Evolutionary conservation across 2,329 filamentous ascomycete genomes (phyloP).

Genomic region (Hymenoscyphus infarciens): DNA sequence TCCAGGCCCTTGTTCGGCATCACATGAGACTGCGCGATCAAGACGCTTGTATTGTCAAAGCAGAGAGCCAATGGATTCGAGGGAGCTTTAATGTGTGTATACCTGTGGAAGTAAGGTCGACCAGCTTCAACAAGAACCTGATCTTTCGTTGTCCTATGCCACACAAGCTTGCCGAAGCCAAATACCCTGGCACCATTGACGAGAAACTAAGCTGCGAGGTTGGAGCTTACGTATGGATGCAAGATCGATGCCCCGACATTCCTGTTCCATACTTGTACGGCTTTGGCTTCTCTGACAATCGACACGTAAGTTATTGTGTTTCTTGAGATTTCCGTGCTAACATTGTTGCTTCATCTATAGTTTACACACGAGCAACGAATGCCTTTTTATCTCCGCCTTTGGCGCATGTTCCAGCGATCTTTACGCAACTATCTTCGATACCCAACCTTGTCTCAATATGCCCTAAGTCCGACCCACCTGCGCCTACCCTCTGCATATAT

Average conservation of each 20-base stretch:
- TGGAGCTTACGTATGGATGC: slow-evolving; percentile 34
- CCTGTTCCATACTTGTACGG: slow-evolving; percentile 31
- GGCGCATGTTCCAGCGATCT: slow-evolving; percentile 18
- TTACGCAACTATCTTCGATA: slow-evolving; percentile 20
- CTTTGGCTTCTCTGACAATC: slow-evolving; percentile 32
- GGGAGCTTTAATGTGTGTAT: slow-evolving; percentile 39
- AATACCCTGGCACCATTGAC: slow-evolving; percentile 33
- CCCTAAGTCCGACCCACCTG: slow-evolving; percentile 6
- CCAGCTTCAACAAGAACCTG: slow-evolving; percentile 25
- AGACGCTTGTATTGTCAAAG: slow-evolving; percentile 26
- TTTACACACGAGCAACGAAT: slow-evolving; percentile 20
- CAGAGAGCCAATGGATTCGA: slow-evolving; percentile 30
- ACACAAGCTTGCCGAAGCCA: slow-evolving; percentile 29
- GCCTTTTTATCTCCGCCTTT: slow-evolving; percentile 22
- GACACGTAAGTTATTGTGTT: slow-evolving; percentile 18
- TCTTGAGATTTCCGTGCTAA: slow-evolving; percentile 16
- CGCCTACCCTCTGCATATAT: slow-evolving; percentile 22
- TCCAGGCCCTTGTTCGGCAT: slow-evolving; percentile 28
- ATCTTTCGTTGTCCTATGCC: slow-evolving; percentile 31
- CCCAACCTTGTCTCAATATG: slow-evolving; percentile 19
- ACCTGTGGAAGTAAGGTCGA: slow-evolving; percentile 31
- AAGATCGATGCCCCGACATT: slow-evolving; percentile 32
- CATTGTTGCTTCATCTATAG: slow-evolving; percentile 16
- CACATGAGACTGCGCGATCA: slow-evolving; percentile 28
- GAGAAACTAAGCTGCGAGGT: slow-evolving; percentile 35